phyloP scores from a whole-genome alignment of 2,329 filamentous ascomycete species.

The Cercospora brassicicola region DNA sequence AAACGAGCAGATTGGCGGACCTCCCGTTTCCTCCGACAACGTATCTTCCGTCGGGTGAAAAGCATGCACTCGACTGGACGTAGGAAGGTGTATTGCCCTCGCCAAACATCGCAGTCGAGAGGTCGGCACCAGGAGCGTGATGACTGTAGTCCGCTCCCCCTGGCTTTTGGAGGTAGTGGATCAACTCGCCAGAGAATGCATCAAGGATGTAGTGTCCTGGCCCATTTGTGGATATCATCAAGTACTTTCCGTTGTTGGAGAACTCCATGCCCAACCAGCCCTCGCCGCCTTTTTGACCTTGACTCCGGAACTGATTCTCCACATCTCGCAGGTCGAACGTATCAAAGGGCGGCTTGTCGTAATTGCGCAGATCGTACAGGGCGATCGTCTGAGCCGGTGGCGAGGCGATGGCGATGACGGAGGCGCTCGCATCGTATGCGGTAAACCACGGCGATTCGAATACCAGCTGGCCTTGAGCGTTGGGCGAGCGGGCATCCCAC shows the following conservation, averaged over 20 bases:
- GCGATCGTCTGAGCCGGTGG: conserved; percentile 76
- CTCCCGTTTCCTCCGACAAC: conserved; percentile 73
- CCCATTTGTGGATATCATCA: conserved; percentile 81
- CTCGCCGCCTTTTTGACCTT: conserved; percentile 48
- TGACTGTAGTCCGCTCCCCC: conserved; percentile 28
- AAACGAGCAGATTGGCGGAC: conserved; percentile 72
- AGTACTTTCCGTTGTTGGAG: conserved; percentile 87
- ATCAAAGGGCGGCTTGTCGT: conserved; percentile 84
- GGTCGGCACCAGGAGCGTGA: conserved; percentile 43
- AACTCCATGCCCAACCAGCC: conserved; percentile 94
- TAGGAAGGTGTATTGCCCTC: conserved; percentile 53
- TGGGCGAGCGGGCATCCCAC: conserved; percentile 82
- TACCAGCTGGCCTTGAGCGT: conserved; percentile 76
- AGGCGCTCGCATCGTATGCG: conserved; percentile 88
- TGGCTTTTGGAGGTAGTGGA: conserved; percentile 39
- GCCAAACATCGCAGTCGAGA: conserved; percentile 36
- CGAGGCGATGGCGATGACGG: conserved; percentile 85
- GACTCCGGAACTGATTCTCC: conserved; percentile 54
- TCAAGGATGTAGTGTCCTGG: conserved; percentile 90
- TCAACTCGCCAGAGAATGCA: conserved; percentile 76
- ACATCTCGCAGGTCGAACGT: conserved; percentile 77
- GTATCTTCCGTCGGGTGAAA: conserved; percentile 85
- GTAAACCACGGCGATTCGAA: conserved; percentile 79
- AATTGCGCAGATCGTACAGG: conserved; percentile 91
- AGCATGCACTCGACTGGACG: conserved; percentile 74